These are phyloP conservation scores for Tolypocladium album DNA, from an alignment of 2,329 filamentous ascomycete species.

Conservation along the genomic window DNA sequence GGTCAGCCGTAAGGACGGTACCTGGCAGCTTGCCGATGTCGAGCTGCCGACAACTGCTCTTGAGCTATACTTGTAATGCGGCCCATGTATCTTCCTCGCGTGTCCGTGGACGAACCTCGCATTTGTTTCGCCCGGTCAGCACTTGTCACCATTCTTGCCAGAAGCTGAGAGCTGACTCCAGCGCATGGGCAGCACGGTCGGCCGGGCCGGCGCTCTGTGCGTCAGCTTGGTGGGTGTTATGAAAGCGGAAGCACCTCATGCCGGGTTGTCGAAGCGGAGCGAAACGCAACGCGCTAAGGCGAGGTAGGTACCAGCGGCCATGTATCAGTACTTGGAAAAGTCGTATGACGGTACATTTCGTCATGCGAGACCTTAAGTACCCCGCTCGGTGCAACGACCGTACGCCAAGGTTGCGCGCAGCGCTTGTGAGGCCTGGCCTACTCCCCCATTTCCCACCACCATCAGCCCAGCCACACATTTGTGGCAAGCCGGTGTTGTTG, in stretches of 20 bases:
- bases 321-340: constrained; percentile 21
- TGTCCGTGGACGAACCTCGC: background rate
- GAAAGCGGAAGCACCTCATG: constrained; percentile 3
- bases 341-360: constrained; percentile 24
- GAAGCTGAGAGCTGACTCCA: background rate
- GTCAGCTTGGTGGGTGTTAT: background rate
- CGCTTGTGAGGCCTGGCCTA: background rate
- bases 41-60: background rate
- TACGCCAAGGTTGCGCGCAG: background rate
- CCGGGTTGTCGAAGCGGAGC: constrained; percentile 1
- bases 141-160: background rate
- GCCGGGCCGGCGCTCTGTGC: background rate
- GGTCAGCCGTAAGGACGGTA: background rate
- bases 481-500: background rate
- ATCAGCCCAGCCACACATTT: background rate
- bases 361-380: constrained; percentile 23
- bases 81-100: background rate
- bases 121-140: background rate
- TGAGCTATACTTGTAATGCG: too few species aligned
- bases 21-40: background rate
- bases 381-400: constrained; percentile 8
- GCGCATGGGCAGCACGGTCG: background rate
- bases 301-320: constrained; percentile 13
- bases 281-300: background rate
- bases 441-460: background rate